Conservation (phyloP, 2,329 filamentous ascomycete genomes). For the Nothopassalora personata region DNA sequence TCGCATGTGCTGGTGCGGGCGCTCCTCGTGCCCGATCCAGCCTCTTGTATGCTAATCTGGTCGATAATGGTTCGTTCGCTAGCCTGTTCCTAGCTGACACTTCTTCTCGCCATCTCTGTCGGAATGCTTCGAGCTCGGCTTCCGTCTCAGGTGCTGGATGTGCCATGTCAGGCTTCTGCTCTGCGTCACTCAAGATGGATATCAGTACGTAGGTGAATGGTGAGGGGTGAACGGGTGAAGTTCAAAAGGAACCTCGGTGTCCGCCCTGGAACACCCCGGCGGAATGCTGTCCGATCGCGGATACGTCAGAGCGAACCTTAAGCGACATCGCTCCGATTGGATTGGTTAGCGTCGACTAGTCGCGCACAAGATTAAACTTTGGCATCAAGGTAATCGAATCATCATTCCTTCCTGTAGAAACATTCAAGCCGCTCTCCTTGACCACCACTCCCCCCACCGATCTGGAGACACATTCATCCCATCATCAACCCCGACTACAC, state of each 20-base stretch:
- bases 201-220: background rate
- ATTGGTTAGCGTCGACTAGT: background rate
- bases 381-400: slow-evolving; percentile 4
- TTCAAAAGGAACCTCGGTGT: background rate
- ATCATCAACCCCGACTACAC: background rate
- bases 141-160: slow-evolving; percentile 32
- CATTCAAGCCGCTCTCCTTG: background rate
- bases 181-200: slow-evolving; percentile 7
- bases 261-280: background rate
- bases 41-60: slow-evolving; percentile 4
- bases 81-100: slow-evolving; percentile 52
- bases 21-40: slow-evolving; percentile 6
- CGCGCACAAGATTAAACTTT: background rate
- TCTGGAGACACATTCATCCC: background rate
- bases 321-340: background rate
- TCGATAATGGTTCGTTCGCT: slow-evolving; percentile 8
- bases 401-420: background rate
- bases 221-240: background rate
- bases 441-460: background rate
- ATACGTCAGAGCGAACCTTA: background rate
- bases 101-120: slow-evolving; percentile 80
- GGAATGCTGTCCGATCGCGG: background rate
- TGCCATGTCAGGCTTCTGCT: slow-evolving; percentile 5
- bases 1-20: slow-evolving; percentile 5
- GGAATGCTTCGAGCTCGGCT: slow-evolving; percentile 77